phyloP scores from a whole-genome alignment of 768 basidiomycete genomes.

The Strobilomyces dryophilus region DNA sequence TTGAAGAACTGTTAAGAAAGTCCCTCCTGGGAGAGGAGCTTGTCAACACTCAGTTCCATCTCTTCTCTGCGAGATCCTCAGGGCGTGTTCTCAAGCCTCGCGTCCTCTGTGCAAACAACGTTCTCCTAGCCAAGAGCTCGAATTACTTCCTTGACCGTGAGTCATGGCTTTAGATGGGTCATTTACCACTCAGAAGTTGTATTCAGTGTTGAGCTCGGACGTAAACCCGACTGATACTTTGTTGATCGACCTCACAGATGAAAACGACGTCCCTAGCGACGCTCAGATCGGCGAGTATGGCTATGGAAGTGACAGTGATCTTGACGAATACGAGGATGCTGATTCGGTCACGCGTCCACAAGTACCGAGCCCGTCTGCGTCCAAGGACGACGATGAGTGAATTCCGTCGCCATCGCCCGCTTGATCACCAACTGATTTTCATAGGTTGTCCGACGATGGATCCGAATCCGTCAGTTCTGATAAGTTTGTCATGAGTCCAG shows the following conservation, averaged over 20 bases:
- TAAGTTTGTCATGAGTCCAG: constrained; percentile 10
- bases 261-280: constrained; percentile 3
- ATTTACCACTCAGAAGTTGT: neutral
- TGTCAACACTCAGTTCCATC: constrained; percentile 29
- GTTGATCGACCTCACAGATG: constrained; percentile 10
- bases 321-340: constrained; percentile 27
- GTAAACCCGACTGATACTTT: neutral
- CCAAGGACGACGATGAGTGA: constrained; percentile 11
- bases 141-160: constrained; percentile 6
- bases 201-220: constrained; percentile 7
- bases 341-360: neutral
- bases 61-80: constrained; percentile 23
- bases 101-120: constrained; percentile 26
- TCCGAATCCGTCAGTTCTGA: constrained; percentile 12
- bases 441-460: constrained; percentile 2
- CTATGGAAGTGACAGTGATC: constrained; percentile 31
- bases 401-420: neutral
- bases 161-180: neutral
- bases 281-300: constrained; percentile 20
- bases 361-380: neutral
- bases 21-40: constrained; percentile 14
- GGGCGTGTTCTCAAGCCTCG: constrained; percentile 16
- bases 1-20: constrained; percentile 21
- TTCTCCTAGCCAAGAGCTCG: no score
- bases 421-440: neutral